These are phyloP conservation scores for Paramecium octaurelia DNA, from an alignment of 73 alveolate species.

Conservation along the genomic window DNA sequence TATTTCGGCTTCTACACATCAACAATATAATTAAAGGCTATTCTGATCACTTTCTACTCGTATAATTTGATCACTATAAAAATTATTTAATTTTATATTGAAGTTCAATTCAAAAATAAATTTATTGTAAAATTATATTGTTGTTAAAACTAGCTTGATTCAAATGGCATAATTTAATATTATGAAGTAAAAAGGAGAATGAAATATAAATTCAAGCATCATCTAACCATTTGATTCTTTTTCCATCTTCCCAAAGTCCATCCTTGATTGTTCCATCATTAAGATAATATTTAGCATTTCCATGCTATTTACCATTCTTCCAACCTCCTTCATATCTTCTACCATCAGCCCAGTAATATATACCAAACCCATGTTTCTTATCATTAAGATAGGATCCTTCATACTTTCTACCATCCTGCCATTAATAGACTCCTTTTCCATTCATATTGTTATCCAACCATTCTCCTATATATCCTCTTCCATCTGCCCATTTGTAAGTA, in stretches of 20 bases:
- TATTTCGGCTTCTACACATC: neutral
- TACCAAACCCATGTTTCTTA: conserved; percentile 77
- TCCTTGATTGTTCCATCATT: conserved; percentile 66
- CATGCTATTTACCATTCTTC: conserved; percentile 78
- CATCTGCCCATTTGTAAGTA: conserved; percentile 79
- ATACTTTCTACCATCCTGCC: conserved; percentile 62
- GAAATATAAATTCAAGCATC: neutral
- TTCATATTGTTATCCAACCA: conserved; percentile 55
- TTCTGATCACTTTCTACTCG: neutral
- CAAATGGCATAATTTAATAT: neutral
- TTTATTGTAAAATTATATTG: too few species aligned
- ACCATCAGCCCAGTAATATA: conserved; percentile 80
- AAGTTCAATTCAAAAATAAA: neutral
- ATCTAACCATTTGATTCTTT: conserved; percentile 67
- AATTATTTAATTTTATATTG: neutral
- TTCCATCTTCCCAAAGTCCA: conserved; percentile 77
- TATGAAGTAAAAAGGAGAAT: neutral
- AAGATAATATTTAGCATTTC: conserved; percentile 70
- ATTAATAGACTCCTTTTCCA: conserved; percentile 49
- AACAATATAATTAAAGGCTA: too few species aligned
- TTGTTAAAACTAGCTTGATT: neutral
- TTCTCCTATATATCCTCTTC: conserved; percentile 81
- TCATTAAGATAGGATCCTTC: conserved; percentile 59
- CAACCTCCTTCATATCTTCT: conserved; percentile 76
- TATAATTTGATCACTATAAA: too few species aligned